These are phyloP conservation scores for Oenanthe javanica DNA, from an alignment of 140 eudicot genomes.

Conservation along the genomic window DNA sequence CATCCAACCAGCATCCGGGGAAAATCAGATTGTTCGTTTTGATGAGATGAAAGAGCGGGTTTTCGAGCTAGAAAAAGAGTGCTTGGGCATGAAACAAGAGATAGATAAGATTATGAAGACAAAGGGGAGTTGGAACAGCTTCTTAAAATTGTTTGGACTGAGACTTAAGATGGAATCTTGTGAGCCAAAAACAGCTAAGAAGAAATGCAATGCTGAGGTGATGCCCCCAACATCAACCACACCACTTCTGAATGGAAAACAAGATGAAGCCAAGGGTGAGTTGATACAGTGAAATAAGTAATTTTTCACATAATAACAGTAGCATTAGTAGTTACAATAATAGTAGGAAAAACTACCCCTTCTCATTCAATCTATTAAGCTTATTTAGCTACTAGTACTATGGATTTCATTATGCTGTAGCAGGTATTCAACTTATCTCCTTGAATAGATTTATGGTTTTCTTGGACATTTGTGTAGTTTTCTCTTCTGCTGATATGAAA, in stretches of 20 bases:
- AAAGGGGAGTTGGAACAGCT: conserved; percentile 47
- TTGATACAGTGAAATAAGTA: conserved; percentile 15
- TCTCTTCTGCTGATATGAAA: neutral
- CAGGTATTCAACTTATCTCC: neutral
- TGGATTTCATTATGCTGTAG: conserved; percentile 4
- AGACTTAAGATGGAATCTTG: conserved; percentile 24
- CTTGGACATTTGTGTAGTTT: neutral
- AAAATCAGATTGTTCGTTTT: conserved; percentile 28
- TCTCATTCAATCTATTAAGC: neutral
- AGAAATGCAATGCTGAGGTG: conserved; percentile 18
- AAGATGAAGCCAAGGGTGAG: conserved; percentile 24
- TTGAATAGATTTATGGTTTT: neutral
- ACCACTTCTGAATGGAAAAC: conserved; percentile 26
- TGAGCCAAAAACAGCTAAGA: conserved; percentile 15
- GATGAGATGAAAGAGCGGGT: conserved; percentile 56
- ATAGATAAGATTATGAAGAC: conserved; percentile 49
- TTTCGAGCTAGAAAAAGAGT: conserved; percentile 56
- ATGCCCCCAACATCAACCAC: conserved; percentile 15
- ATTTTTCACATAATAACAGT: too few species aligned
- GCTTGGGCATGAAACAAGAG: conserved; percentile 47
- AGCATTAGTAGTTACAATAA: neutral
- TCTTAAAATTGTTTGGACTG: conserved; percentile 39
- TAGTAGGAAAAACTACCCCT: neutral
- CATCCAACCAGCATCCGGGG: conserved; percentile 13
- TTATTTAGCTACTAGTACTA: neutral